Base-by-base conservation (phyloP, 2,329 filamentous ascomycete species). In the Penicillium sp. region DNA sequence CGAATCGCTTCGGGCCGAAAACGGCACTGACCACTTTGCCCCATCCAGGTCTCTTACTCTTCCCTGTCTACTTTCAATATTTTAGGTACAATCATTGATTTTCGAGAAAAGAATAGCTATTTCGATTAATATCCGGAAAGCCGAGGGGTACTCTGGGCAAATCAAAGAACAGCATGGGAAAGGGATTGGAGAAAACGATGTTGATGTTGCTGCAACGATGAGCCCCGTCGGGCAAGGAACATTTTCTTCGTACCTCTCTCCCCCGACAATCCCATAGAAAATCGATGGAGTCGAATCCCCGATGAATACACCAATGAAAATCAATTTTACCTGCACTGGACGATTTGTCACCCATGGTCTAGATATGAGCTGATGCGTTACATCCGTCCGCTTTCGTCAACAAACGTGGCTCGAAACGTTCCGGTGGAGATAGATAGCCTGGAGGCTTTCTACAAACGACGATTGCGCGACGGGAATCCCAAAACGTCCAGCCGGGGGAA, bases 301-400 rank as follows among this genome's bases (percentile, higher is more conserved):
- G 5, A 34, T 31, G 5, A 18, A 21, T 14, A 16, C 4, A 2
- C 18, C 43, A 31, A 46, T 34, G 5, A 34, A 34, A 16, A 18
- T 34, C 3, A 14, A 4, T 34, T 46, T 34, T 8, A 28, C 24
- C 26, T 31, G 31, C 19, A 28, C 31, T 5, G n/a, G 23, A 18
- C 3, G 8, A 18, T 31, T 4, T 9, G 10, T 13, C 21, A 36
- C 8, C 11, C 19, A 21, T 19, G 28, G 28, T 37, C 45, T 48
- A 48, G 45, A 48, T 16, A 23, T 26, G 4, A 13, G 8, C 5
- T 13, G 21, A n/a, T n/a, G 45, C 11, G 31, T 36, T 23, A 36
- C 45, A 37, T 26, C n/a, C 24, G 31, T 43, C 31, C 31, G 45
- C 31, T 24, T 48, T 48, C 45, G 31, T 33, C 29, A 31, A 36